Conservation (phyloP, 805 yeast species). For the Naumovozyma castellii region DNA sequence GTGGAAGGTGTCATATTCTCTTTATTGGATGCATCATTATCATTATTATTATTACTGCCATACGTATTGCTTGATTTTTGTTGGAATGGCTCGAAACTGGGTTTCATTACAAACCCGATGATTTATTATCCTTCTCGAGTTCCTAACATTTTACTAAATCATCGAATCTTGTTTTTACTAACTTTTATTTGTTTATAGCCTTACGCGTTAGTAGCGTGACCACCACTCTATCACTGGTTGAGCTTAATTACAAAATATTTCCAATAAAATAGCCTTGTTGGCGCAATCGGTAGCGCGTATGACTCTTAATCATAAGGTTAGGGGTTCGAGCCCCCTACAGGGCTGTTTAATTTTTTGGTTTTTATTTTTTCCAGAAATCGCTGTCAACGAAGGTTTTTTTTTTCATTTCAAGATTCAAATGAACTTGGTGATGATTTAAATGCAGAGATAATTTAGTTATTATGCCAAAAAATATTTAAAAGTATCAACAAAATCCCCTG, state of each 20-base stretch:
- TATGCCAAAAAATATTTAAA: too few species aligned
- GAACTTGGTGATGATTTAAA: too few species aligned
- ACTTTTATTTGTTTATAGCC: too few species aligned
- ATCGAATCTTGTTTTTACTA: too few species aligned
- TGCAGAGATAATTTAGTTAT: too few species aligned
- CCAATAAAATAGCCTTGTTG: constrained; percentile 1
- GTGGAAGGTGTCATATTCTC: background rate
- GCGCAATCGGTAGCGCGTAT: background rate
- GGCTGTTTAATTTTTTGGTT: constrained; percentile 1
- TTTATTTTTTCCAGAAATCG: background rate
- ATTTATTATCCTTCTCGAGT: background rate
- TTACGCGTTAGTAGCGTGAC: too few species aligned
- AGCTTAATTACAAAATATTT: background rate
- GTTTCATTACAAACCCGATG: background rate
- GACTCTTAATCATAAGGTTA: constrained; percentile 2
- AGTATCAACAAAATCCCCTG: too few species aligned
- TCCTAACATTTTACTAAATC: background rate
- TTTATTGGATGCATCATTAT: background rate
- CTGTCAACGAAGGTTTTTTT: background rate
- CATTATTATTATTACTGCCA: background rate
- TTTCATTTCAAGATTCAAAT: background rate
- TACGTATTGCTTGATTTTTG: background rate
- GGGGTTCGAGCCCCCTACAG: constrained; percentile 7
- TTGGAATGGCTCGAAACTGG: background rate
- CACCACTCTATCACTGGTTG: too few species aligned